Conservation (phyloP, 1,284 basidiomycete genomes). For the Fomitopsis schrenkii region DNA sequence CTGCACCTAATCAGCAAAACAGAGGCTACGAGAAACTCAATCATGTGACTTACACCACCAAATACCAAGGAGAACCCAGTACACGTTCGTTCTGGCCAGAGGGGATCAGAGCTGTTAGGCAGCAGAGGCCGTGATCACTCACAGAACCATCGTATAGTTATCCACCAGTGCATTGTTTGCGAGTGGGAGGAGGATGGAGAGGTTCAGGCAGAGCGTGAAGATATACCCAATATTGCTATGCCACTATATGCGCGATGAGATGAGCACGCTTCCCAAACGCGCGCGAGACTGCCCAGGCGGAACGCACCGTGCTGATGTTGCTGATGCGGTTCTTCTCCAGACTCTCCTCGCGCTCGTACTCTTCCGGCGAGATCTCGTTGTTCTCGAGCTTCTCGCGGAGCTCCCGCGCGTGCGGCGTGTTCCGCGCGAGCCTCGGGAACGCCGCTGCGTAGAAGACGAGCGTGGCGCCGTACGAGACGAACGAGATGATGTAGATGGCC, state of each 20-base stretch:
- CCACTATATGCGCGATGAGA: constrained; percentile 35
- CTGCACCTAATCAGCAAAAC: constrained; percentile 29
- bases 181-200: constrained; percentile 74
- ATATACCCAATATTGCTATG: constrained; percentile 79
- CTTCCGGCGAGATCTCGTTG: constrained; percentile 54
- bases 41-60: constrained; percentile 69
- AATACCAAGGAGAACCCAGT: constrained; percentile 71
- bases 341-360: constrained; percentile 74
- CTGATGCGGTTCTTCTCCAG: constrained; percentile 83
- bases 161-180: constrained; percentile 62
- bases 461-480: constrained; percentile 73
- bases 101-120: not conserved
- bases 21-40: not conserved
- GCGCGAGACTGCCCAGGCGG: not conserved
- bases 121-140: constrained; percentile 21
- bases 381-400: constrained; percentile 55
- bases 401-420: constrained; percentile 63
- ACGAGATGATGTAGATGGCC: constrained; percentile 78
- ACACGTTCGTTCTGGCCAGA: constrained; percentile 54
- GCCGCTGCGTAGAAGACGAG: constrained; percentile 80
- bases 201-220: constrained; percentile 59
- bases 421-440: constrained; percentile 80
- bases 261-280: not conserved
- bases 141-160: constrained; percentile 66
- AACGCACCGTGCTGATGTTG: constrained; percentile 76